phyloP scores from a whole-genome alignment of 139 green algal species.

The Chlamydomonas sp. region DNA sequence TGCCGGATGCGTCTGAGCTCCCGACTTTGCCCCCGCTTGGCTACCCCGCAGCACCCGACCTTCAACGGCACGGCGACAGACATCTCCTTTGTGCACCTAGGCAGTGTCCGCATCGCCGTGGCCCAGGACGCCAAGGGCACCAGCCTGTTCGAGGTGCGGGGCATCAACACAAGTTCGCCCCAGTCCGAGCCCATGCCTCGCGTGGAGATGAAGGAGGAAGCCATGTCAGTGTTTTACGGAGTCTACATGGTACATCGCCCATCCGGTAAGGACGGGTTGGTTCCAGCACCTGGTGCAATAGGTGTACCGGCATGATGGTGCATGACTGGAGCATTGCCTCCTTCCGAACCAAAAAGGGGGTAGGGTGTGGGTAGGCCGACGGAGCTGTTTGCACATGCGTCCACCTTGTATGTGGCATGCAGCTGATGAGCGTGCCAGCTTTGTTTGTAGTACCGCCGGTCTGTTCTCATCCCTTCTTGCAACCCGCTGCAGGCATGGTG shows the following conservation, averaged over 20 bases:
- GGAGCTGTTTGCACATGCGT: no score
- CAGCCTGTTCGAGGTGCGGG: not conserved
- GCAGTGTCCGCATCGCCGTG: not conserved
- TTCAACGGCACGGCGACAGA: not conserved
- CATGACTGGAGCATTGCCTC: no score
- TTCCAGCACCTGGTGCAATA: not conserved
- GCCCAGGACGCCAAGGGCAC: not conserved
- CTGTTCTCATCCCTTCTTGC: not conserved
- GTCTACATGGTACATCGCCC: slow-evolving; percentile 3
- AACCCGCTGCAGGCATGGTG: not conserved
- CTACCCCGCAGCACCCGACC: no score
- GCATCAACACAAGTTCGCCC: not conserved
- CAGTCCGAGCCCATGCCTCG: not conserved
- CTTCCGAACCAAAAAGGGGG: no score
- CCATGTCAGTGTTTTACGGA: not conserved
- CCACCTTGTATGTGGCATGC: no score
- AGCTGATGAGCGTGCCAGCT: no score
- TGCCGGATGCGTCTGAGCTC: no score
- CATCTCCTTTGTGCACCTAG: not conserved
- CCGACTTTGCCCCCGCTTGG: no score
- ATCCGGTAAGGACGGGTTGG: not conserved
- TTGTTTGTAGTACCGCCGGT: not conserved
- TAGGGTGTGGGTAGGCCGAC: no score
- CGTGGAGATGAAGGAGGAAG: not conserved
- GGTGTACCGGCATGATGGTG: not conserved